Conservation (phyloP, 441 rosid genomes). For the Pelargonium exstipulatum region DNA sequence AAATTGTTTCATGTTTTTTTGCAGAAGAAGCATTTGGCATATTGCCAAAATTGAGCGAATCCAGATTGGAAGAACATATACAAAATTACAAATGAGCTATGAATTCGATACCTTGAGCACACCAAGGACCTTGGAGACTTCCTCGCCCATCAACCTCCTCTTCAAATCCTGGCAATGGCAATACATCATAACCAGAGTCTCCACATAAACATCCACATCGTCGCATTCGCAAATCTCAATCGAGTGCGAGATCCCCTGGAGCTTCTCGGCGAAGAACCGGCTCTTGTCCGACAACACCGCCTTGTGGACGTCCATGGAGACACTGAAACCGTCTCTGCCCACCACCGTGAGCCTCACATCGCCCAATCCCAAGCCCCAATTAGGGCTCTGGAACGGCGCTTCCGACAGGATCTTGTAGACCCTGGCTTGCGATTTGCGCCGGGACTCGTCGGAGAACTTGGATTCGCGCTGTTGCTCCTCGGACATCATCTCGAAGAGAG, state of each 20-base stretch:
- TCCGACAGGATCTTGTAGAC: conserved; percentile 50
- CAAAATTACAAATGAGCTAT: too few relatives aligned
- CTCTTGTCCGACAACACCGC: conserved; percentile 66
- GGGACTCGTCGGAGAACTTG: conserved; percentile 31
- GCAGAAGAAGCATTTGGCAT: too few relatives aligned
- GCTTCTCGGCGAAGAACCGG: conserved; percentile 66
- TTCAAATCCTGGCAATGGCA: conserved; percentile 49
- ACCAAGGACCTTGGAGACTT: conserved; percentile 60
- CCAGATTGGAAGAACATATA: too few relatives aligned
- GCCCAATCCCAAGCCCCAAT: conserved; percentile 36
- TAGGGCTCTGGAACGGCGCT: conserved; percentile 32
- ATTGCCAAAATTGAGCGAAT: too few relatives aligned
- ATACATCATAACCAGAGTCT: conserved; percentile 82
- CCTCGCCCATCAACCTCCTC: conserved; percentile 66
- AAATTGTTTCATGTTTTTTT: not conserved
- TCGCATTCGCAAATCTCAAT: conserved; percentile 93
- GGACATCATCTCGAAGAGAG: conserved; percentile 89
- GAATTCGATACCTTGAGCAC: conserved; percentile 59
- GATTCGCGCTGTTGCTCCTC: conserved; percentile 58
- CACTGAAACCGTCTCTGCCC: conserved; percentile 61
- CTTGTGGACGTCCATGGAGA: conserved; percentile 67
- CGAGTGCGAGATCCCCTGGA: conserved; percentile 52
- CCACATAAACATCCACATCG: conserved; percentile 84
- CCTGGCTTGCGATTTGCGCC: conserved; percentile 47
- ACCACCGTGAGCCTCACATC: conserved; percentile 79